These are phyloP conservation scores for Orychophragmus violaceus DNA, from an alignment of 345 rosid genomes.

Conservation along the genomic window DNA sequence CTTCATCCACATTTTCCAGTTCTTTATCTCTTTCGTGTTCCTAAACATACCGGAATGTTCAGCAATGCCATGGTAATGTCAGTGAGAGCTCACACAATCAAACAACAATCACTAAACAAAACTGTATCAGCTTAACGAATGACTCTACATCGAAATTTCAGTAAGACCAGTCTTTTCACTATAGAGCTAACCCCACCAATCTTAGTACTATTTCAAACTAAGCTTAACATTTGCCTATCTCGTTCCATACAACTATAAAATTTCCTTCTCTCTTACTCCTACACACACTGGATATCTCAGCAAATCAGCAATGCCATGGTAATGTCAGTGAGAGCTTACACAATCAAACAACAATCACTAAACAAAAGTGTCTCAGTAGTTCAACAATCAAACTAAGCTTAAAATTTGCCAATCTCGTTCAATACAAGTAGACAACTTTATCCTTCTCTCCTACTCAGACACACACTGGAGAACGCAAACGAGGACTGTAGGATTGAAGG, in stretches of 20 bases:
- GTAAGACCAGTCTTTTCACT: too few relatives aligned
- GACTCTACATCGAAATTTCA: too few relatives aligned
- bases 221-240: too few relatives aligned
- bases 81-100: neutral
- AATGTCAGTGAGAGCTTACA: neutral
- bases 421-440: too few relatives aligned
- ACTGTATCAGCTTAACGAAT: too few relatives aligned
- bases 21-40: constrained; percentile 35
- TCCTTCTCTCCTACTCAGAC: neutral
- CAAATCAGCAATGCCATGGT: constrained; percentile 11
- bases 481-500: neutral
- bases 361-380: neutral
- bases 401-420: too few relatives aligned
- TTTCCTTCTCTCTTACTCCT: too few relatives aligned
- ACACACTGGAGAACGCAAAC: neutral
- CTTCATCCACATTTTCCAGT: constrained; percentile 23
- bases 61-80: constrained; percentile 1
- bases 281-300: too few relatives aligned
- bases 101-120: neutral
- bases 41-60: constrained; percentile 38
- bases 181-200: too few relatives aligned
- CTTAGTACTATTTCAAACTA: too few relatives aligned
- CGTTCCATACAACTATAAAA: too few relatives aligned
- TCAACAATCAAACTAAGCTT: too few relatives aligned
- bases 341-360: neutral